Evolutionary conservation across 2,329 filamentous ascomycete genomes (phyloP).

Genomic region (Aciculosporium take): DNA sequence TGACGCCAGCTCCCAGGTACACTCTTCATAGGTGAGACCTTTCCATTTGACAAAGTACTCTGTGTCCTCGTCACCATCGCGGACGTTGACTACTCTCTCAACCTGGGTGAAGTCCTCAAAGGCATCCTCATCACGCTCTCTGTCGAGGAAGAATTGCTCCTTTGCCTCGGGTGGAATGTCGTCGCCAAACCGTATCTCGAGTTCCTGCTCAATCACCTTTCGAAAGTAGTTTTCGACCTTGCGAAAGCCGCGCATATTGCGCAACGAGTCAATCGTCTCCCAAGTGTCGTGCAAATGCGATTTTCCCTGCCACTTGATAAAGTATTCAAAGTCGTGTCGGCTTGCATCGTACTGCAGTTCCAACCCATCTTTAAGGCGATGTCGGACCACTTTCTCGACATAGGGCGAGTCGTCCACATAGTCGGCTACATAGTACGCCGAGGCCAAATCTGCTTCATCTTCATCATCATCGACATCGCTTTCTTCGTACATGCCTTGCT

Average conservation of each 20-base stretch:
- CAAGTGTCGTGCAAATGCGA: constrained; percentile 94
- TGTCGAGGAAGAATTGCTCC: constrained; percentile 90
- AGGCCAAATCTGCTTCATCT: constrained; percentile 39
- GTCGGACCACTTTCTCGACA: constrained; percentile 82
- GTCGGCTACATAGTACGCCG: constrained; percentile 54
- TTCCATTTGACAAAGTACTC: constrained; percentile 98
- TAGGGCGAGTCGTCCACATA: constrained; percentile 68
- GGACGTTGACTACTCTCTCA: constrained; percentile 77
- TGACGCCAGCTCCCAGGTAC: constrained; percentile 77
- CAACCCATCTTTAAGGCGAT: constrained; percentile 58
- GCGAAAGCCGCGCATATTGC: constrained; percentile 67
- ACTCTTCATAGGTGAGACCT: constrained; percentile 80
- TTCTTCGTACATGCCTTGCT: constrained; percentile 49
- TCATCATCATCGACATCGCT: constrained; percentile 52
- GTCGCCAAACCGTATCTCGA: constrained; percentile 61
- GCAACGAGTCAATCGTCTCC: constrained; percentile 66
- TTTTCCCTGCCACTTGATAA: constrained; percentile 94
- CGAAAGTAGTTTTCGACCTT: constrained; percentile 92
- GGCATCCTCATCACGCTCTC: constrained; percentile 78
- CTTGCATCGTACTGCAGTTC: constrained; percentile 42
- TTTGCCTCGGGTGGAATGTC: constrained; percentile 71
- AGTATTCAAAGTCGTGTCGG: constrained; percentile 72
- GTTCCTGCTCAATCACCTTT: constrained; percentile 66
- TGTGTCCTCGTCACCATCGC: constrained; percentile 62
- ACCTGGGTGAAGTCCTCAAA: constrained; percentile 83